These are phyloP conservation scores for Candida sp. DNA, from an alignment of 1,139 yeast genomes.

Conservation along the genomic window DNA sequence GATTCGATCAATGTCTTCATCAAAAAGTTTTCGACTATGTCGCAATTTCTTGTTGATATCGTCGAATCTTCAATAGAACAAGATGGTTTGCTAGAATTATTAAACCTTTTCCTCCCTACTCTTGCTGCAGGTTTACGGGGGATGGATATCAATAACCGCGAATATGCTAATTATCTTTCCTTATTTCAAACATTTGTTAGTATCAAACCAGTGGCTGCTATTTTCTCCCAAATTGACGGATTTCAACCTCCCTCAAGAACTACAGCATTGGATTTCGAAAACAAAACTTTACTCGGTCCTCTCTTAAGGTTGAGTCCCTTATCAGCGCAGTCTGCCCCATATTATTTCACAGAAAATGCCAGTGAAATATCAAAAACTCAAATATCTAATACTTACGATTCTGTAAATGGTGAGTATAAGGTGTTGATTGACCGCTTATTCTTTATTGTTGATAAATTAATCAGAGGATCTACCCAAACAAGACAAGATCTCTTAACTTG, in stretches of 20 bases:
- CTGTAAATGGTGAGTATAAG: constrained; percentile 59
- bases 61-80: constrained; percentile 61
- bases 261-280: constrained; percentile 53
- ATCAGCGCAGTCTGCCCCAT: constrained; percentile 38
- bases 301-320: constrained; percentile 75
- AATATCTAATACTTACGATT: constrained; percentile 46
- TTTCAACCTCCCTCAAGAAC: constrained; percentile 44
- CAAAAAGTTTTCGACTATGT: constrained; percentile 30
- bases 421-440: constrained; percentile 60
- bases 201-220: constrained; percentile 59
- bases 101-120: constrained; percentile 53
- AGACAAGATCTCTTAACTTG: constrained; percentile 62
- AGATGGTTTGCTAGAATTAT: constrained; percentile 58
- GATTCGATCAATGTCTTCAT: constrained; percentile 27
- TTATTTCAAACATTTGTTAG: constrained; percentile 58
- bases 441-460: constrained; percentile 64
- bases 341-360: constrained; percentile 44
- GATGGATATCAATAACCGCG: constrained; percentile 40
- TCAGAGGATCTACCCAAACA: constrained; percentile 71
- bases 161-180: constrained; percentile 49
- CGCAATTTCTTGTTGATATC: constrained; percentile 58
- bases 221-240: constrained; percentile 54
- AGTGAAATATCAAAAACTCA: constrained; percentile 36
- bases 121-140: constrained; percentile 28
- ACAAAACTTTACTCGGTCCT: constrained; percentile 71